A percentile compares a stretch with the other conserved stretches of the same genome.
Evolutionary conservation across 2,329 filamentous ascomycete species (phyloP).

Genomic region (Diaporthe batatas): DNA sequence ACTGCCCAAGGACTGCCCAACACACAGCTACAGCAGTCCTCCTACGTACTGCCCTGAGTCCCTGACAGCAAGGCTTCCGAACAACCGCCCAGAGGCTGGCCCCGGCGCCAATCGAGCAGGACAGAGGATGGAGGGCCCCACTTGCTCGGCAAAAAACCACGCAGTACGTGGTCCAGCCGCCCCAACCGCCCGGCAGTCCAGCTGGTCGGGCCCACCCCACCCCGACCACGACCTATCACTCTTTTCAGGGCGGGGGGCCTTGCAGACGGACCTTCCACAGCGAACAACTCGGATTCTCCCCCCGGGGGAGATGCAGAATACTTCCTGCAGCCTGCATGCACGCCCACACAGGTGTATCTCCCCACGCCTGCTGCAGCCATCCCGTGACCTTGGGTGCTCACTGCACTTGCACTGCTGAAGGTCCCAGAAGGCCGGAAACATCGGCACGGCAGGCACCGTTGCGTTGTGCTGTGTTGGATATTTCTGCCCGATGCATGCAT

Average conservation of each 20-base stretch:
- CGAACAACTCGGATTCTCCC: conserved; percentile 11
- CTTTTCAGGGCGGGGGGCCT: background rate
- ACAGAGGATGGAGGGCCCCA: background rate
- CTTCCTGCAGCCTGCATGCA: conserved; percentile 17
- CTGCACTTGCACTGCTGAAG: too few relatives aligned
- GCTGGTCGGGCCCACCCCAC: background rate
- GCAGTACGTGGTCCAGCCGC: background rate
- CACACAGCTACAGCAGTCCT: too few relatives aligned
- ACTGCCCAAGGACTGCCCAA: background rate
- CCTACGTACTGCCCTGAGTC: too few relatives aligned
- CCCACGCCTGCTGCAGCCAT: background rate
- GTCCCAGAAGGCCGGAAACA: conserved; percentile 17
- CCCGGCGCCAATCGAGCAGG: conserved; percentile 35
- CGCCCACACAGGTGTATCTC: background rate
- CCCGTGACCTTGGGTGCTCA: background rate
- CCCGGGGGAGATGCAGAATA: background rate
- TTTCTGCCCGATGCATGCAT: too few relatives aligned
- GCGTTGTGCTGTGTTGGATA: too few relatives aligned
- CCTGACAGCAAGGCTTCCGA: background rate
- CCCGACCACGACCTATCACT: background rate
- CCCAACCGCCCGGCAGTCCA: conserved; percentile 12
- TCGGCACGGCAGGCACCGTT: background rate
- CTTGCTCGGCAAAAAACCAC: background rate
- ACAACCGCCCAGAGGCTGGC: conserved; percentile 8
- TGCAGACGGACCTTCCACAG: background rate